phyloP scores from a whole-genome alignment of 2,329 filamentous ascomycete species.

The Trichoderma afroharzianum region DNA sequence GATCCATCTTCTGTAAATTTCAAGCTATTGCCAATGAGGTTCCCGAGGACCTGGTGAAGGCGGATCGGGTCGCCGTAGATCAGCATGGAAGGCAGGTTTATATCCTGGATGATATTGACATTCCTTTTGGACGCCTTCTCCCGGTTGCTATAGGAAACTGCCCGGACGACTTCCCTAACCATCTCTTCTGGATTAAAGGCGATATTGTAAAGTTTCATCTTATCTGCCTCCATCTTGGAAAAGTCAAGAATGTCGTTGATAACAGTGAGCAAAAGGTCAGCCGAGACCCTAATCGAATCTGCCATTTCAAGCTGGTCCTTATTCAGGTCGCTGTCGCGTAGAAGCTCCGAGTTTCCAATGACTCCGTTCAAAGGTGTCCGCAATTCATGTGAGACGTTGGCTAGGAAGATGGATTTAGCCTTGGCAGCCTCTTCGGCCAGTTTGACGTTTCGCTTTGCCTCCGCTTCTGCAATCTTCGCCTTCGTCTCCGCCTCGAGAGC shows the following conservation, averaged over 20 bases:
- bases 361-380: constrained; percentile 83
- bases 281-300: constrained; percentile 81
- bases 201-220: constrained; percentile 75
- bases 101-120: constrained; percentile 64
- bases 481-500: constrained; percentile 71
- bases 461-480: constrained; percentile 71
- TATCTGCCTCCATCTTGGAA: constrained; percentile 86
- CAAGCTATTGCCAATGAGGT: constrained; percentile 86
- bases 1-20: constrained; percentile 89
- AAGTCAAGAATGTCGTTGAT: constrained; percentile 97
- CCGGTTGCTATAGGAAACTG: constrained; percentile 62
- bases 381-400: constrained; percentile 77
- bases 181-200: constrained; percentile 66
- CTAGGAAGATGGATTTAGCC: constrained; percentile 77
- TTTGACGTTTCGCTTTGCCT: constrained; percentile 74
- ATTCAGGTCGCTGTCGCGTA: constrained; percentile 71
- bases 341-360: constrained; percentile 81
- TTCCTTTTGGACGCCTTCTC: constrained; percentile 61
- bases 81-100: constrained; percentile 71
- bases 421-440: constrained; percentile 79
- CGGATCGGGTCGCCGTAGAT: constrained; percentile 65
- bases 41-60: constrained; percentile 68
- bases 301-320: constrained; percentile 80
- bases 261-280: constrained; percentile 81
- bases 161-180: constrained; percentile 63